phyloP scores from a whole-genome alignment of 1,139 yeast genomes.

The Suhomyces anneliseae region DNA sequence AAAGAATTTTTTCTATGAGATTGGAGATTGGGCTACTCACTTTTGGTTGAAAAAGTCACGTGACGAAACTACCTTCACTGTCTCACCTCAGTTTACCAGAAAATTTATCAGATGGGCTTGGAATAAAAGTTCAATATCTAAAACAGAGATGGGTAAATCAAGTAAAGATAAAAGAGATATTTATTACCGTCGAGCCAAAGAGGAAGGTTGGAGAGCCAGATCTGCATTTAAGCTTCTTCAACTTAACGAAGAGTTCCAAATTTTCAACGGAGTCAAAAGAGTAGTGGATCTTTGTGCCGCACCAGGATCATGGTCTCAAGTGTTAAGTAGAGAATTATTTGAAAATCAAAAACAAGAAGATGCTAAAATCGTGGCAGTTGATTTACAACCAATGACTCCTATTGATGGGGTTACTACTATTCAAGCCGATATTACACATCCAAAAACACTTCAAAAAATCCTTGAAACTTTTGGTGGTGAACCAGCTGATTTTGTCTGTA shows the following conservation, averaged over 20 bases:
- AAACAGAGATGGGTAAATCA: slow-evolving; percentile 75
- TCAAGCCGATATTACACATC: slow-evolving; percentile 97
- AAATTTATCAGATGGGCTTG: slow-evolving; percentile 2
- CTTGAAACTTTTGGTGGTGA: slow-evolving; percentile 84
- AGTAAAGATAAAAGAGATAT: slow-evolving; percentile 94
- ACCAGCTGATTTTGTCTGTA: slow-evolving; percentile 91
- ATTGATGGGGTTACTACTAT: slow-evolving; percentile 82
- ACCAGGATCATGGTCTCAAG: slow-evolving; percentile 99
- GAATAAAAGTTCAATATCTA: neutral
- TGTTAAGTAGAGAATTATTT: slow-evolving; percentile 69
- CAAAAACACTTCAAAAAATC: slow-evolving; percentile 75
- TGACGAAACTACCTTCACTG: neutral
- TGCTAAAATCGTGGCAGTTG: slow-evolving; percentile 88
- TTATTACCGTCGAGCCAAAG: slow-evolving; percentile 89
- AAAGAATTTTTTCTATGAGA: neutral
- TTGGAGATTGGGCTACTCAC: neutral
- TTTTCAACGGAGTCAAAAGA: slow-evolving; percentile 69
- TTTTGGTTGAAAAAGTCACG: neutral
- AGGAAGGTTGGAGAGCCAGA: slow-evolving; percentile 96
- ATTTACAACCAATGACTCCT: slow-evolving; percentile 96
- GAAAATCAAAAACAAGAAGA: slow-evolving; percentile 36
- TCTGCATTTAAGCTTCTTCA: slow-evolving; percentile 93
- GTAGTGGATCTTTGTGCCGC: slow-evolving; percentile 99
- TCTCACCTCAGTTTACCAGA: slow-evolving; percentile 3
- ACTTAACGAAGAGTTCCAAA: slow-evolving; percentile 81